Evolutionary conservation across 768 basidiomycete genomes (phyloP).

Genomic region (Brasilioporus rufonigricans): DNA sequence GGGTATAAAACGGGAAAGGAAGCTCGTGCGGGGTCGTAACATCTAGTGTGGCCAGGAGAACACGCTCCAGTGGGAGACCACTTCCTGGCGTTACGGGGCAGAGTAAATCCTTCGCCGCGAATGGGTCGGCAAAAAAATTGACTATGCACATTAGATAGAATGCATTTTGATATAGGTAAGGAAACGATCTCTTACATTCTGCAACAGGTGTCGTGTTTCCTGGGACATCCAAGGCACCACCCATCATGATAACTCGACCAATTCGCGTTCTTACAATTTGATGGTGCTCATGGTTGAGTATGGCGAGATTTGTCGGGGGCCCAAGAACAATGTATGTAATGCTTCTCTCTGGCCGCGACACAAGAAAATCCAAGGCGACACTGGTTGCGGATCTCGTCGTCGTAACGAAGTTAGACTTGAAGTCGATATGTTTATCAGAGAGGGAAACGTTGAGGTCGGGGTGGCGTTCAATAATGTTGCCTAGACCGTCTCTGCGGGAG

Average conservation of each 20-base stretch:
- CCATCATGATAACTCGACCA: constrained; percentile 85
- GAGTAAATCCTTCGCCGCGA: constrained; percentile 71
- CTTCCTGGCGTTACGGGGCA: constrained; percentile 36
- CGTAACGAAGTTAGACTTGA: constrained; percentile 46
- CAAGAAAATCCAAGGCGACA: constrained; percentile 55
- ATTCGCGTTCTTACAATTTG: constrained; percentile 53
- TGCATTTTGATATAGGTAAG: too few species aligned
- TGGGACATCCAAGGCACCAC: constrained; percentile 89
- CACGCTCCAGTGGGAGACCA: constrained; percentile 61
- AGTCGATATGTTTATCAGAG: constrained; percentile 7
- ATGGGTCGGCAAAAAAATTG: constrained; percentile 87
- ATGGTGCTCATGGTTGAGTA: constrained; percentile 55
- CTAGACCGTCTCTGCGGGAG: constrained; percentile 61
- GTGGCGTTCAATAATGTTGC: constrained; percentile 57
- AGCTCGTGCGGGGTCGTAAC: constrained; percentile 80
- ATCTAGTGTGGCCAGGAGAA: constrained; percentile 75
- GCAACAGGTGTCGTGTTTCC: constrained; percentile 81
- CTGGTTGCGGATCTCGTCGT: constrained; percentile 49
- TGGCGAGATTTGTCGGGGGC: constrained; percentile 78
- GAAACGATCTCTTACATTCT: constrained; percentile 60
- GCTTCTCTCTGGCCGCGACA: constrained; percentile 45
- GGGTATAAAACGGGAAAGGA: constrained; percentile 62
- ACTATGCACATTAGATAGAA: constrained; percentile 41
- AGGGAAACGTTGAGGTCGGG: constrained; percentile 52
- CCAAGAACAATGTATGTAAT: constrained; percentile 75